Evolutionary conservation across 768 basidiomycete genomes (phyloP).

Genomic region (Calocera cornea): DNA sequence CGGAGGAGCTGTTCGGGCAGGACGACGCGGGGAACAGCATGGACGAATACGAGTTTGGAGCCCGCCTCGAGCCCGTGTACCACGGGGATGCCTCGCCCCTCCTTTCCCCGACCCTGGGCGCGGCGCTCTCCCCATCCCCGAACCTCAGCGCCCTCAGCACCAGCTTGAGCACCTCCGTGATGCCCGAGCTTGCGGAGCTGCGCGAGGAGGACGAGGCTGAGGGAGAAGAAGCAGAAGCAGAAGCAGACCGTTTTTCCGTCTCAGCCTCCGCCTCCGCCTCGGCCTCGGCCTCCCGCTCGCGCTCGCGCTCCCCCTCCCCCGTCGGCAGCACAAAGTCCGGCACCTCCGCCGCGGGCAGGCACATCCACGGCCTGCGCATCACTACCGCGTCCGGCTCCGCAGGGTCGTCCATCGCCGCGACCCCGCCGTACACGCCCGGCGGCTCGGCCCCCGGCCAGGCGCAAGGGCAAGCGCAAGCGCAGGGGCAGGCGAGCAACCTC

Average conservation of each 20-base stretch:
- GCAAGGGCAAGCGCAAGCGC: neutral
- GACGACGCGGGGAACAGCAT: neutral
- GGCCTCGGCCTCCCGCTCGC: neutral
- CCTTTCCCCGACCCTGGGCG: neutral
- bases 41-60: conserved; percentile 22
- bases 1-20: neutral
- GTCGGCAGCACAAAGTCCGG: neutral
- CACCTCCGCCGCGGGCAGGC: neutral
- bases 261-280: neutral
- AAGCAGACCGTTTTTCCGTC: neutral
- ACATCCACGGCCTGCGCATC: neutral
- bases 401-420: neutral
- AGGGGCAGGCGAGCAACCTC: neutral
- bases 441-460: neutral
- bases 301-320: neutral
- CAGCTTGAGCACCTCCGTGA: neutral
- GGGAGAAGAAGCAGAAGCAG: conserved; percentile 8
- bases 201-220: conserved; percentile 10
- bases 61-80: conserved; percentile 7
- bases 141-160: neutral
- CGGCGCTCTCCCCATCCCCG: neutral
- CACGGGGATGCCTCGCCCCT: conserved; percentile 6
- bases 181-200: conserved; percentile 8
- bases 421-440: neutral
- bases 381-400: neutral